A percentile compares a stretch with the other conserved stretches of the same genome.
Evolutionary conservation across 225 moss, liverwort and hornwort genomes (phyloP).

Genomic region (Pleurozium schreberi): DNA sequence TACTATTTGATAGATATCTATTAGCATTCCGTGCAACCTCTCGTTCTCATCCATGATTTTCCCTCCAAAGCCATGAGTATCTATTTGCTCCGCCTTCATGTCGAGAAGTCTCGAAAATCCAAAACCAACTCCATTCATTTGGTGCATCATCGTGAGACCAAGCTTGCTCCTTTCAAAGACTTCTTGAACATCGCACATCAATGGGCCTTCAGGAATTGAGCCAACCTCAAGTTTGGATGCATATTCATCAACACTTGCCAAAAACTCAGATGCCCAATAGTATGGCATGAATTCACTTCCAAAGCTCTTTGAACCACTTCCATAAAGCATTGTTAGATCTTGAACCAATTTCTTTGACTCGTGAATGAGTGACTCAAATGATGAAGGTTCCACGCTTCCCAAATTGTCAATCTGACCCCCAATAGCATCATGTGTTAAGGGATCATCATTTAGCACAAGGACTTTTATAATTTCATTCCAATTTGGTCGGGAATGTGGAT

Average conservation of each 20-base stretch:
- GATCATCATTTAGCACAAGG: neutral
- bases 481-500: neutral
- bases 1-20: too few relatives aligned
- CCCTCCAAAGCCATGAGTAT: too few relatives aligned
- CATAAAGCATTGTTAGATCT: neutral
- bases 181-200: neutral
- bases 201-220: neutral
- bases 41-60: too few relatives aligned
- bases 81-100: too few relatives aligned
- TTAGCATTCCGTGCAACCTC: neutral
- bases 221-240: neutral
- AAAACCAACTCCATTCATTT: accelerated
- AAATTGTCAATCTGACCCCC: too few relatives aligned
- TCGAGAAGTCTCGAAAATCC: accelerated
- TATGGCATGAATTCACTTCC: neutral
- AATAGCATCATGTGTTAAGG: too few relatives aligned
- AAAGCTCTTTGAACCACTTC: neutral
- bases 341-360: neutral
- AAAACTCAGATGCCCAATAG: neutral
- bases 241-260: accelerated
- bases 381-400: neutral
- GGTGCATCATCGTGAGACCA: accelerated
- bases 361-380: neutral
- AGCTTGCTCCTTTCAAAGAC: accelerated
- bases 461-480: neutral